Base-by-base conservation (phyloP, 345 rosid genomes). In the Lenwebbia sp. region DNA sequence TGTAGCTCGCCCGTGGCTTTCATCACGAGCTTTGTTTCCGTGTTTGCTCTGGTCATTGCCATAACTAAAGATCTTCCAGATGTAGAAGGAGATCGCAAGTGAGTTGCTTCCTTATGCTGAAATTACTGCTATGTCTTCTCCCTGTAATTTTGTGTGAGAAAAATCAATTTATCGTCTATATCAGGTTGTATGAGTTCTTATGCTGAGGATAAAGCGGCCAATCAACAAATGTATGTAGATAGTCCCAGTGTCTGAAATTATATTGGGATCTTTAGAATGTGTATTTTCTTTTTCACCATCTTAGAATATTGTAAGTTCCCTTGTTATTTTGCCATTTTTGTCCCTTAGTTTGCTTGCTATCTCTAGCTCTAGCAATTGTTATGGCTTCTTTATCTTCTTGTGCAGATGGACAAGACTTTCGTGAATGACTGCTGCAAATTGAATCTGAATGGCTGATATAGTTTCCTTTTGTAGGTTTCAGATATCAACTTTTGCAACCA, bases 1-100 rank as follows among this genome's bases (percentile, higher is more conserved):
- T 92, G 93, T 95, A 97, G 99, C 89, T 93, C 95, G 37, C 98
- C 98, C 22, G 99, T 96, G 90, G 98, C 98, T 89, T 97, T 97
- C 92, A 97, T 97, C 90, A 96, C 98, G 57, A 92, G 94, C 83
- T 97, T 97, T 86, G 98, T 96, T 81, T 94, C 98, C 57, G 83
- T 97, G 88, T 97, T 97, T 86, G 99, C 99, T 0, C 89, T 95
- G 85, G 99, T 97, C 85, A 96, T 97, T 86, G 99, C 98, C 86
- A 94, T 97, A 88, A 96, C 99, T 56, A 95, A 95, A 89, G 99
- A 97, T 92, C 98, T 97, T 88, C 97, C 98, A 54, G 98, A 96
- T 87, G 97, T 96, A 47, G 99, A 97, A 87, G 99, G 99, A 65
- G 99, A 96, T 93, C 96, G 96, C 90, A 96, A 95, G 99, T 97